Base-by-base conservation (phyloP, 768 basidiomycete genomes). In the Boletus vermiculosoides region DNA sequence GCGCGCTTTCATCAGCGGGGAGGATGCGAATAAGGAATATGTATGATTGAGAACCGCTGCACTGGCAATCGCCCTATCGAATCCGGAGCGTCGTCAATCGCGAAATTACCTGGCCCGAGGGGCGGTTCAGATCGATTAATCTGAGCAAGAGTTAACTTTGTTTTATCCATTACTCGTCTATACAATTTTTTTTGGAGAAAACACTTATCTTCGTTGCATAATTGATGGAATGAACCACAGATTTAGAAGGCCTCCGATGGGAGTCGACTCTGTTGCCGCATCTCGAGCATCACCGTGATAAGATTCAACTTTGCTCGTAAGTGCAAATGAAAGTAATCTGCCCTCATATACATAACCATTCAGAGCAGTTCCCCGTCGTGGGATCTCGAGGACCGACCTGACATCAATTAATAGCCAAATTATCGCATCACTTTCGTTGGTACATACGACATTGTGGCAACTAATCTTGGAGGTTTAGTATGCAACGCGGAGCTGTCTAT, bases 301-400 rank as follows among this genome's bases (percentile, higher is more conserved):
- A 42, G 40, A 53, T 45, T 41, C 45, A 47, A 45, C 45, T 39
- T 60, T 50, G 55, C 56, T 41, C 8, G 25, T 13, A 18, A 37
- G 13, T 34, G 40, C 40, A 60, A 44, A 55, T 15, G 20, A 40
- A n/a, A n/a, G n/a, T 44, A 9, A 44, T 44, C 42, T 51, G 39
- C 41, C 46, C 57, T 45, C 16, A 12, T 33, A 22, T 4, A 36
- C 12, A n/a, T 23, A 36, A 46, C 57, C 25, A 40, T 51, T 36
- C 45, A 36, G 37, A 11, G n/a, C 10, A 54, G 47, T 41, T 48
- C 66, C 58, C 57, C 62, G 30, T 25, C 65, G 65, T 67, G 65
- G 57, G 65, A 66, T 55, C 30, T 8, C 44, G 44, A 18, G 9
- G 28, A 28, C 41, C 41, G 28, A 28, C 28, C n/a, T 28, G 4